A percentile compares a stretch with the other conserved stretches of the same genome.
These are phyloP conservation scores for Puccinia hordei DNA, from an alignment of 1,284 basidiomycete genomes.

Conservation along the genomic window DNA sequence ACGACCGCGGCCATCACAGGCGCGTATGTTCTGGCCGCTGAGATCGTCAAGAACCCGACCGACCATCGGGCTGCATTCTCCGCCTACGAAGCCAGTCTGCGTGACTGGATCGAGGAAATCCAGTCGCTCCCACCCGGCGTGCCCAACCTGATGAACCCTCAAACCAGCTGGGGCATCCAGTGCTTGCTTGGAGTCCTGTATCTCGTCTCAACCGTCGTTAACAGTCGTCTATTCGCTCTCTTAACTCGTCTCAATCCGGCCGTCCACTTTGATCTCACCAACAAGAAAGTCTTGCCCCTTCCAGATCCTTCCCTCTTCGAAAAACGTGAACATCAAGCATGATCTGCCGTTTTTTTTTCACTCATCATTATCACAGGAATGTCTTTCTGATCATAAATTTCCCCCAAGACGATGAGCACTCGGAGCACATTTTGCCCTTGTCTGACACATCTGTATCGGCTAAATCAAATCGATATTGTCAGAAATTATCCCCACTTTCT, in stretches of 20 bases:
- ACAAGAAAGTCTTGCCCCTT: background rate
- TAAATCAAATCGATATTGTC: too few species aligned
- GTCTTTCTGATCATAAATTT: background rate
- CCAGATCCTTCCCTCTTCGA: constrained; percentile 9
- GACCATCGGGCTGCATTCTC: constrained; percentile 22
- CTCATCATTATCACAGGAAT: background rate
- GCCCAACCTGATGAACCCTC: background rate
- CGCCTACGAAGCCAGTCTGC: constrained; percentile 10
- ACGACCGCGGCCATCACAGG: constrained; percentile 43
- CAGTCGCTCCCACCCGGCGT: constrained; percentile 17
- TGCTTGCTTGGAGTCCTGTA: background rate
- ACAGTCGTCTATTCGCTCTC: constrained; percentile 18
- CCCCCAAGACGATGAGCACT: too few species aligned
- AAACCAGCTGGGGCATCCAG: constrained; percentile 8
- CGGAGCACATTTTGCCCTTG: too few species aligned
- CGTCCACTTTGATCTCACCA: background rate
- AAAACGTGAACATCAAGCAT: background rate
- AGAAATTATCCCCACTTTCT: too few species aligned
- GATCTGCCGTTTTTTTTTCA: background rate
- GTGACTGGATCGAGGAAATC: constrained; percentile 15
- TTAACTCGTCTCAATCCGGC: constrained; percentile 13
- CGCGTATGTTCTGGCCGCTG: constrained; percentile 52
- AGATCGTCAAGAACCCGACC: constrained; percentile 49
- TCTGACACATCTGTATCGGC: too few species aligned
- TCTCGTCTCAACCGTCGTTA: constrained; percentile 10